phyloP scores from a whole-genome alignment of 495 filamentous ascomycete species.

The Astrothelium subdiscretum region DNA sequence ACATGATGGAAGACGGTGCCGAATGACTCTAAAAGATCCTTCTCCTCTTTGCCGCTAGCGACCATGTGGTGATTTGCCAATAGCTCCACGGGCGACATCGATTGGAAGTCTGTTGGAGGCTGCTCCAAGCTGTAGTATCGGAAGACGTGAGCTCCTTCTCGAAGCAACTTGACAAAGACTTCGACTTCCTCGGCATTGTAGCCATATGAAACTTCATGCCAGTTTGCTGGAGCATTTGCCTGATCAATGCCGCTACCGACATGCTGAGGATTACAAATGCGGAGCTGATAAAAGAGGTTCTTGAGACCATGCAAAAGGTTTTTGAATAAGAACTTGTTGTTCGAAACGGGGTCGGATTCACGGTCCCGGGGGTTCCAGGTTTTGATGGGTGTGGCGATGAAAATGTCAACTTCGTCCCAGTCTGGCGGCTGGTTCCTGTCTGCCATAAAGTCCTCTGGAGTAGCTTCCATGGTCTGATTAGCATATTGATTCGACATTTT shows the following conservation, averaged over 20 bases:
- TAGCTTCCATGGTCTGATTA: constrained; percentile 41
- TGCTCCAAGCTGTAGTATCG: constrained; percentile 89
- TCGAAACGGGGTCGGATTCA: constrained; percentile 81
- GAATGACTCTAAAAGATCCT: constrained; percentile 94
- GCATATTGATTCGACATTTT: constrained; percentile 47
- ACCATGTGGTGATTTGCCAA: constrained; percentile 88
- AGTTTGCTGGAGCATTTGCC: constrained; percentile 71
- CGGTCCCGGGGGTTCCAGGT: constrained; percentile 86
- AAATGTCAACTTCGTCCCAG: constrained; percentile 98
- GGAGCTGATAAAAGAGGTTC: constrained; percentile 90
- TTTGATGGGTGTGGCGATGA: constrained; percentile 90
- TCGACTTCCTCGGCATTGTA: constrained; percentile 96
- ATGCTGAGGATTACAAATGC: constrained; percentile 64
- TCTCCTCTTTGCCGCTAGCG: constrained; percentile 87
- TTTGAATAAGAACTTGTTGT: constrained; percentile 97
- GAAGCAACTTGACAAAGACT: constrained; percentile 93
- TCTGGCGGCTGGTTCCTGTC: constrained; percentile 71
- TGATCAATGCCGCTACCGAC: constrained; percentile 48
- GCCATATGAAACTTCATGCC: constrained; percentile 90
- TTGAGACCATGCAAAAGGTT: constrained; percentile 97
- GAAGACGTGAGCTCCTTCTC: constrained; percentile 90
- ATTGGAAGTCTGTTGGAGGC: constrained; percentile 58
- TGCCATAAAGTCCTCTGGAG: constrained; percentile 68
- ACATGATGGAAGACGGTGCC: constrained; percentile 98
- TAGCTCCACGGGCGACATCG: constrained; percentile 71